A percentile compares a stretch with the other conserved stretches of the same genome.
phyloP scores from a whole-genome alignment of 2,329 filamentous ascomycete genomes.

The Myriosclerotinia curreyana region DNA sequence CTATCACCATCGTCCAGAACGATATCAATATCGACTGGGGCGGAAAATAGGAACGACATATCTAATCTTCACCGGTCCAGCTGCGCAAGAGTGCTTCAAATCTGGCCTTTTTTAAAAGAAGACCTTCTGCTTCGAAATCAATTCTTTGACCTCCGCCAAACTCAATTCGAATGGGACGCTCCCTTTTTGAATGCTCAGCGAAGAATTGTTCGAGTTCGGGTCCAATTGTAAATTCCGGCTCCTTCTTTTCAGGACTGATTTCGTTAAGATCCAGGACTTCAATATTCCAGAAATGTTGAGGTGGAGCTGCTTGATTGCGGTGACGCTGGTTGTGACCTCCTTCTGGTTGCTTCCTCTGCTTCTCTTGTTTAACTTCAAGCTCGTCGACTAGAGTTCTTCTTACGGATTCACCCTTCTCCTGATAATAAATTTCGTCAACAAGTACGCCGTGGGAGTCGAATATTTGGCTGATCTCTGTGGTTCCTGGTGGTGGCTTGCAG shows the following conservation, averaged over 20 bases:
- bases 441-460: neutral
- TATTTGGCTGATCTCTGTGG: no score
- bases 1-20: conserved; percentile 95
- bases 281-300: no score
- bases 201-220: neutral
- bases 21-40: conserved; percentile 97
- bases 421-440: neutral
- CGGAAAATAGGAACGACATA: conserved; percentile 99
- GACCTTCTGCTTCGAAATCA: neutral
- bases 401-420: neutral
- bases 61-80: neutral
- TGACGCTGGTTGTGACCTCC: neutral
- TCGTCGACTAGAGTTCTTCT: neutral
- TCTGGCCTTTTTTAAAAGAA: neutral
- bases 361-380: neutral
- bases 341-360: no score
- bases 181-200: neutral
- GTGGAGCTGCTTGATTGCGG: neutral
- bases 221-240: neutral
- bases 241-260: no score
- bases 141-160: neutral
- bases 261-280: no score
- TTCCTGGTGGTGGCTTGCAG: no score
- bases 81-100: neutral
- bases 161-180: neutral